Conservation (phyloP, 345 rosid species). For the Camelina laxa region DNA sequence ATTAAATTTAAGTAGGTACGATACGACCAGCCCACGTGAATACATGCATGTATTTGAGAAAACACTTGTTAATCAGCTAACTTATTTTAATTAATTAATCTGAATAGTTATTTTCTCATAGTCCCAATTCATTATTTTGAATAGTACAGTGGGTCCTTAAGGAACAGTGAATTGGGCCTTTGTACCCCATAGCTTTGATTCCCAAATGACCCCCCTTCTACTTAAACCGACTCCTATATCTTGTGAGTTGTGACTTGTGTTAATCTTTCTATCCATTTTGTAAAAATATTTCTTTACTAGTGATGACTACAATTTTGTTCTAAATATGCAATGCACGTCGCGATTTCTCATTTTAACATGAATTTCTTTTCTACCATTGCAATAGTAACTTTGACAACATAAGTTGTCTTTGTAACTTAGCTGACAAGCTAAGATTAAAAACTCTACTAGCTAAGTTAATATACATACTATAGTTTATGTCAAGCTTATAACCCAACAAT, state of each 20-base stretch:
- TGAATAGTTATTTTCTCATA: neutral
- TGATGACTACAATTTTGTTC: too few species aligned
- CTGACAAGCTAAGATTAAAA: too few species aligned
- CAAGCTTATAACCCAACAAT: too few species aligned
- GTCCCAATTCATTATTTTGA: conserved; percentile 23
- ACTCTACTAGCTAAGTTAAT: too few species aligned
- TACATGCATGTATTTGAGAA: conserved; percentile 40
- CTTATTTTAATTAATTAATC: conserved; percentile 31
- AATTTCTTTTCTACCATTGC: too few species aligned
- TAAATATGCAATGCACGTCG: too few species aligned
- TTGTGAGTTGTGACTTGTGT: conserved; percentile 2
- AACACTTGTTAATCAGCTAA: conserved; percentile 33
- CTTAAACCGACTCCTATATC: neutral
- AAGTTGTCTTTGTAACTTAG: too few species aligned
- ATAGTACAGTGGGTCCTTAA: conserved; percentile 29
- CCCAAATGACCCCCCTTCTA: conserved; percentile 15
- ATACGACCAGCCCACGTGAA: conserved; percentile 44
- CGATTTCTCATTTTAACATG: too few species aligned
- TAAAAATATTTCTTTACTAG: neutral
- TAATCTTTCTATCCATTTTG: neutral
- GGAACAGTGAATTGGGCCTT: conserved; percentile 15
- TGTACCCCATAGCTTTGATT: conserved; percentile 33
- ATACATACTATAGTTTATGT: too few species aligned
- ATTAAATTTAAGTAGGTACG: conserved; percentile 36
- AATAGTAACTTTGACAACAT: too few species aligned